A percentile compares a stretch with the other conserved stretches of the same genome.
These are phyloP conservation scores for Euphrasia confusa DNA, from an alignment of 257 asterid species.

Conservation along the genomic window DNA sequence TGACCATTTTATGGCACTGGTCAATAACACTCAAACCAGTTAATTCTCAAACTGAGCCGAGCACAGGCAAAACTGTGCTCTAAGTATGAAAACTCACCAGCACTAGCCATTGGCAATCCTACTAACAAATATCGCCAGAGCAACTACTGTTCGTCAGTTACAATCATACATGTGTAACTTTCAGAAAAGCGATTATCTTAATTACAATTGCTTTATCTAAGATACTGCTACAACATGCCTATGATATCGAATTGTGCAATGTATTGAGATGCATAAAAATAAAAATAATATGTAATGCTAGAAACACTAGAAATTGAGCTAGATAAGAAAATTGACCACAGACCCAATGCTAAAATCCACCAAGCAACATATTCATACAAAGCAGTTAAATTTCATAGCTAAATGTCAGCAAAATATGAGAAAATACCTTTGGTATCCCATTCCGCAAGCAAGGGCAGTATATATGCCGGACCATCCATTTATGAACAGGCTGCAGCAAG, in stretches of 20 bases:
- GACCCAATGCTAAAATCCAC: constrained; percentile 16
- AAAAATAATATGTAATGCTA: background rate
- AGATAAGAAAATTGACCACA: background rate
- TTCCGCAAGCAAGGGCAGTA: constrained; percentile 87
- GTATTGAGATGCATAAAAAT: background rate
- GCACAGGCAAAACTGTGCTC: background rate
- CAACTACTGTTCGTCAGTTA: background rate
- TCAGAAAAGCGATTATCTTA: background rate
- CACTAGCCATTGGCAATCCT: background rate
- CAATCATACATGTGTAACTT: background rate
- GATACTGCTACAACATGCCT: constrained; percentile 2
- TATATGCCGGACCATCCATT: constrained; percentile 97
- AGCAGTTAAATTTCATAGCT: constrained; percentile 15
- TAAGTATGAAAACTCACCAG: constrained; percentile 8
- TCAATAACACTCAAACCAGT: constrained; percentile 2
- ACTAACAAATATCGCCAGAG: background rate
- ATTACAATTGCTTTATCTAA: background rate
- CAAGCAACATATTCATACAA: constrained; percentile 4
- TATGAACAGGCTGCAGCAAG: constrained; percentile 90
- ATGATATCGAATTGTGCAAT: constrained; percentile 1
- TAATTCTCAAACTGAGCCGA: constrained; percentile 6
- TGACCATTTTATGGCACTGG: background rate
- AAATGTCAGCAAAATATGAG: constrained; percentile 3
- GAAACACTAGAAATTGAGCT: background rate
- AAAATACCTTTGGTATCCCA: constrained; percentile 84